Conservation (phyloP, 1,284 basidiomycete genomes). For the Tetrapyrgos nigripes region DNA sequence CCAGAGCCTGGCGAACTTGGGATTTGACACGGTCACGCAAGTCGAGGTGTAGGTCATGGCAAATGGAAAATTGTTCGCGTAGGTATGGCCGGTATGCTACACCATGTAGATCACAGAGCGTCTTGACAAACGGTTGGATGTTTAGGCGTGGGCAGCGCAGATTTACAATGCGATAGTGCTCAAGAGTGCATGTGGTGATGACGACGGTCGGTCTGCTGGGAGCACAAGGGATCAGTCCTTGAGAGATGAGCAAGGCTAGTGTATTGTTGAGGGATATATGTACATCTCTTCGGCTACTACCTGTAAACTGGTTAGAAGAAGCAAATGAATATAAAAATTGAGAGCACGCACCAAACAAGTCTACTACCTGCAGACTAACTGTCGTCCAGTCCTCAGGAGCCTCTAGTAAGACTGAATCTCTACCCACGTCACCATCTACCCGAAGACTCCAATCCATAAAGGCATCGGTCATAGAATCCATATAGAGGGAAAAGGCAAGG, state of each 20-base stretch:
- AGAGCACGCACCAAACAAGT: background rate
- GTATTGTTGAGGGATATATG: background rate
- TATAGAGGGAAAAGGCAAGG: background rate
- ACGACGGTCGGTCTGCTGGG: slow-evolving; percentile 10
- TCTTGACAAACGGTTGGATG: slow-evolving; percentile 24
- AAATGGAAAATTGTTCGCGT: background rate
- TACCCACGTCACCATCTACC: background rate
- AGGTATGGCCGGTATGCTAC: background rate
- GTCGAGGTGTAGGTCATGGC: slow-evolving; percentile 20
- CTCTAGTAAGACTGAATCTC: too few species aligned
- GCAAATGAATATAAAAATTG: background rate
- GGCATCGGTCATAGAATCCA: background rate
- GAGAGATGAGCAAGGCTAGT: background rate
- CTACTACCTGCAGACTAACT: background rate
- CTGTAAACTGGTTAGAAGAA: background rate
- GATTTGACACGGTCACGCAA: background rate
- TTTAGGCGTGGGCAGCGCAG: slow-evolving; percentile 21
- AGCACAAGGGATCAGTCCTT: background rate
- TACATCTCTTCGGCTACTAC: background rate
- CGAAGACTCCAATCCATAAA: background rate
- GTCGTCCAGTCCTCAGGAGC: background rate
- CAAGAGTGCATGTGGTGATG: slow-evolving; percentile 7
- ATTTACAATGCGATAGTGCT: slow-evolving; percentile 16
- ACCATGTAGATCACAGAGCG: slow-evolving; percentile 23
- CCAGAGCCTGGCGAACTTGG: slow-evolving; percentile 23